A percentile compares a stretch with the other conserved stretches of the same genome.
These are phyloP conservation scores for Chloromonas sp. DNA, from an alignment of 163 green algal genomes.

Conservation along the genomic window DNA sequence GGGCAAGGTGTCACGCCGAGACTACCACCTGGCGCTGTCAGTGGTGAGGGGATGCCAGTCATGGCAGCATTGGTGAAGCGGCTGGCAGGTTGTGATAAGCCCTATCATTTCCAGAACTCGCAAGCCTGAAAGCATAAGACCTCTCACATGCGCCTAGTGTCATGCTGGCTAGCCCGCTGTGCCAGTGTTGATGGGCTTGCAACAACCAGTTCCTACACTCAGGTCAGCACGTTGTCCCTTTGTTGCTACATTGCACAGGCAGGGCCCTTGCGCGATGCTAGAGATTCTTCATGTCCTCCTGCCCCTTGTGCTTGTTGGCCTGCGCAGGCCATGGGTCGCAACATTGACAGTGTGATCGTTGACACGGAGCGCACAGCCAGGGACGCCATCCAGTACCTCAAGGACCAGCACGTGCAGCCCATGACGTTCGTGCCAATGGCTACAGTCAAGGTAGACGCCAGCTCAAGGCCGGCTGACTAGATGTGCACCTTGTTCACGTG, in stretches of 20 bases:
- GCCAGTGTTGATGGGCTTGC: no score
- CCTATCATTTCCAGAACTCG: no score
- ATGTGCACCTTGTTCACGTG: no score
- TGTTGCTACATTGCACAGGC: no score
- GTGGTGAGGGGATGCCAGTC: slow-evolving; percentile 32
- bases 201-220: no score
- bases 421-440: slow-evolving; percentile 87
- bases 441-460: slow-evolving; percentile 40
- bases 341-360: slow-evolving; percentile 89
- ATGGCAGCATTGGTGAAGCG: neutral
- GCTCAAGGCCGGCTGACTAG: no score
- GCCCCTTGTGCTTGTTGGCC: neutral
- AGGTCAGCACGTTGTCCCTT: no score
- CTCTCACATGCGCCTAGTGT: no score
- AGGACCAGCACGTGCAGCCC: slow-evolving; percentile 66
- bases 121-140: no score
- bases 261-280: neutral
- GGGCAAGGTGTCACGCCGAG: slow-evolving; percentile 36
- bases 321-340: slow-evolving; percentile 60
- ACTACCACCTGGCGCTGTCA: slow-evolving; percentile 83
- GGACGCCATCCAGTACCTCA: slow-evolving; percentile 78
- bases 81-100: neutral
- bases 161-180: no score
- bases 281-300: neutral
- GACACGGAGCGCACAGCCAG: slow-evolving; percentile 47